Evolutionary conservation across 768 basidiomycete genomes (phyloP), one percentile per base, ranked within the genome.

Genomic region (Lepiota brunneoincarnata): DNA sequence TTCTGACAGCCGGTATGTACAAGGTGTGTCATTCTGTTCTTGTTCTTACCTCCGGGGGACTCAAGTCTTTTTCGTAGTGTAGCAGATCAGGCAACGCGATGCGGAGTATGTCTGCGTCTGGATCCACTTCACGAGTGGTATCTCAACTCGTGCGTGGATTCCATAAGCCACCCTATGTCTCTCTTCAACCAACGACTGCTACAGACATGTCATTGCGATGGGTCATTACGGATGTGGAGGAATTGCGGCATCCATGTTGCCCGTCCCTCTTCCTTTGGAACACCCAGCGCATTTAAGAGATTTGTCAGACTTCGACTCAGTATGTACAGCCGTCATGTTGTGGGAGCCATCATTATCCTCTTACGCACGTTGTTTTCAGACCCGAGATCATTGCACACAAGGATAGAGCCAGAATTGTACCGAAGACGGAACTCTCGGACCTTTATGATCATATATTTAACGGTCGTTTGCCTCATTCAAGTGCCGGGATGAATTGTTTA

Each of bases 351-450:
- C 6, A 40, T 39, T 23, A 12, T 38, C 31, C 18, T 5, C 24
- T 2, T 12, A 20, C 1, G 31, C 17, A n/a, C n/a, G n/a, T 14
- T 4, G 14, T 17, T 24, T 7, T n/a, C 40, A 71, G 69, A 26
- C 52, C 66, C 9, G 72, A 75, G 54, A 74, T 74, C 23, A 69
- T 66, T 9, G 60, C 60, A n/a, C 69, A 72, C 34, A 63, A 73
- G 40, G 60, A 63, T 35, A 60, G 62, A 44, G 54, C 61, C 21
- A 57, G 59, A 23, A 53, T 49, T 6, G 37, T 58, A 14, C 46
- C 59, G 10, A 54, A 55, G 18, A 58, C 61, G 0, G 63, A 67
- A 52, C 63, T 63, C 34, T 64, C 68, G 18, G 60, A 65, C 35
- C 56, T 69, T 41, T 57, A 68, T 58, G 64, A 70, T 59, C 65